Conservation (phyloP, 257 asterid genomes). For the Nicotiana noctiflora region DNA sequence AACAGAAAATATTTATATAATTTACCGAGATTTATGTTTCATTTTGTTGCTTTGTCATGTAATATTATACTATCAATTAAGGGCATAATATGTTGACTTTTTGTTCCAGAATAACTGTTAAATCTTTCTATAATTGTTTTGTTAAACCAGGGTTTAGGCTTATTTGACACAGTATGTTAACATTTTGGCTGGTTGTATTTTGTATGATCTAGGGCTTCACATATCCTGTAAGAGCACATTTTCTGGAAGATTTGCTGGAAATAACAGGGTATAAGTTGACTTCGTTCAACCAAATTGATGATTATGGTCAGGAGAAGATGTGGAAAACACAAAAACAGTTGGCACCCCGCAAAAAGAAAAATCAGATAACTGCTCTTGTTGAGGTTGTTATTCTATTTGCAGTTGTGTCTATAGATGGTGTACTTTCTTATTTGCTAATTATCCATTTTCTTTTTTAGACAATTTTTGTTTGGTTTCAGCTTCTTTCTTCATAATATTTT, state of each 20-base stretch:
- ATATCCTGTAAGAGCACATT: conserved; percentile 82
- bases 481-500: background rate
- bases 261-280: conserved; percentile 87
- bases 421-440: background rate
- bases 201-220: conserved; percentile 74
- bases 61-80: background rate
- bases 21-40: background rate
- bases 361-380: conserved; percentile 80
- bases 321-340: conserved; percentile 96
- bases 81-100: background rate
- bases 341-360: conserved; percentile 79
- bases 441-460: background rate
- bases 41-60: background rate
- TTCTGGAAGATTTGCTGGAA: conserved; percentile 89
- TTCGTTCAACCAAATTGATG: conserved; percentile 90
- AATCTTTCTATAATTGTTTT: background rate
- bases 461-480: background rate
- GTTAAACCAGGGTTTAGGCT: background rate
- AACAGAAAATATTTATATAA: background rate
- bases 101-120: background rate
- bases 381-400: conserved; percentile 48
- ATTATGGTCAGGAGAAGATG: conserved; percentile 94
- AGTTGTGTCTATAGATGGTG: background rate
- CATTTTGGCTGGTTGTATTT: background rate
- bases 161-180: background rate